phyloP scores from a whole-genome alignment of 352 stramenopile species.

The Phytophthora melonis region DNA sequence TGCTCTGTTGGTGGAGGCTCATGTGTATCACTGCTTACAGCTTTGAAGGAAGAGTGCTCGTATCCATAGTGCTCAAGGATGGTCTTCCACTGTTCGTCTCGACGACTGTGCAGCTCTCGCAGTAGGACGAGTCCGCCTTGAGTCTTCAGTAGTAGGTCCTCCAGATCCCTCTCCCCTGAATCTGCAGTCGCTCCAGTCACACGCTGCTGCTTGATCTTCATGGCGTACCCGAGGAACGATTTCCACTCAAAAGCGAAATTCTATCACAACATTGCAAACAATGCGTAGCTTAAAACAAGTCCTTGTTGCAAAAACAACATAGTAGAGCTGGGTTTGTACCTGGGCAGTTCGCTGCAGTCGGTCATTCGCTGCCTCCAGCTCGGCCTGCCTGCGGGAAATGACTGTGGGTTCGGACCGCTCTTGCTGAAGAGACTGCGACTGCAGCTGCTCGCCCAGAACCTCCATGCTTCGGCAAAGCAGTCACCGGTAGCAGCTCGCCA shows the following conservation, averaged over 20 bases:
- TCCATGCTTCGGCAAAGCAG: constrained; percentile 25
- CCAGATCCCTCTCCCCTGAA: constrained; percentile 35
- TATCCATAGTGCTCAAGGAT: constrained; percentile 43
- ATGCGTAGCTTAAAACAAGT: background rate
- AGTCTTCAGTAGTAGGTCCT: constrained; percentile 60
- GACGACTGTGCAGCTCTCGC: constrained; percentile 44
- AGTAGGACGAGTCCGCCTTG: constrained; percentile 65
- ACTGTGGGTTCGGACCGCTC: constrained; percentile 20
- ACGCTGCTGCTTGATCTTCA: constrained; percentile 49
- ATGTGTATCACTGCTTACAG: background rate
- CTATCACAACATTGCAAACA: constrained; percentile 17
- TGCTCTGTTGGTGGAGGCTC: background rate
- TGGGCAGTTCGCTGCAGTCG: constrained; percentile 49
- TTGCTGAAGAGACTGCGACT: constrained; percentile 1
- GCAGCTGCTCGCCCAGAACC: constrained; percentile 12
- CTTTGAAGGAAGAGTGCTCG: constrained; percentile 15
- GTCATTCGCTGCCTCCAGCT: constrained; percentile 48
- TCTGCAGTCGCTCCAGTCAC: background rate
- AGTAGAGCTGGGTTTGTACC: constrained; percentile 26
- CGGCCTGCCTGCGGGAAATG: constrained; percentile 33
- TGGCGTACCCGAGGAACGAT: constrained; percentile 58
- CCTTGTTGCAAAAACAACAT: background rate
- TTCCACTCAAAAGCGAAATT: constrained; percentile 75
- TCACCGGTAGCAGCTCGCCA: background rate
- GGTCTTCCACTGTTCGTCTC: constrained; percentile 50